Evolutionary conservation across 1,284 basidiomycete species (phyloP).

Genomic region (Acaromyces ingoldii): DNA sequence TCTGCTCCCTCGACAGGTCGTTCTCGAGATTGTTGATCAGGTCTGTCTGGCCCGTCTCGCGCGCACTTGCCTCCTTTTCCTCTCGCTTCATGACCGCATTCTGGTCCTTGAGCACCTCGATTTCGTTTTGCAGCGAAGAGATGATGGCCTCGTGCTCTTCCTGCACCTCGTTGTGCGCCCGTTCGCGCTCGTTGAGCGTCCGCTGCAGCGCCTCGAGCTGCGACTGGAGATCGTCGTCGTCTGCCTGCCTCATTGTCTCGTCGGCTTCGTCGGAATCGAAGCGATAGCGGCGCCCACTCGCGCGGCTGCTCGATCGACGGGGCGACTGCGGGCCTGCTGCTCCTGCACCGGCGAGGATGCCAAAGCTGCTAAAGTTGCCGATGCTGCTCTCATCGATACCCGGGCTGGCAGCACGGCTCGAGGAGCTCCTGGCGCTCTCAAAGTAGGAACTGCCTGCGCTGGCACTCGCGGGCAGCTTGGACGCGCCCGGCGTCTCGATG

Average conservation of each 20-base stretch:
- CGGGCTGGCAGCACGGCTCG: background rate
- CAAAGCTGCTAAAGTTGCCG: background rate
- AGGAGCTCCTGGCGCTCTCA: background rate
- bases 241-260: background rate
- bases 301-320: no score
- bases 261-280: background rate
- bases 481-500: no score
- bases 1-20: background rate
- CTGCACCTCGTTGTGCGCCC: background rate
- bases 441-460: no score
- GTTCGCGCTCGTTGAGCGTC: background rate
- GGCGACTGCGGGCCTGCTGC: no score
- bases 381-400: background rate
- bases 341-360: no score
- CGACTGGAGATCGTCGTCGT: background rate
- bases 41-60: background rate
- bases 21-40: background rate
- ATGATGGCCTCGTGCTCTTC: background rate
- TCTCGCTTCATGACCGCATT: background rate
- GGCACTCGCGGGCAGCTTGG: slow-evolving; percentile 1
- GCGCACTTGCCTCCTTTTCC: background rate
- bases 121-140: background rate
- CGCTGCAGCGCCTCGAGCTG: background rate
- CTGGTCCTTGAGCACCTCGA: background rate
- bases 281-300: background rate